phyloP scores from a whole-genome alignment of 192 early-diverging fungal species.

The Dispira parvispora region DNA sequence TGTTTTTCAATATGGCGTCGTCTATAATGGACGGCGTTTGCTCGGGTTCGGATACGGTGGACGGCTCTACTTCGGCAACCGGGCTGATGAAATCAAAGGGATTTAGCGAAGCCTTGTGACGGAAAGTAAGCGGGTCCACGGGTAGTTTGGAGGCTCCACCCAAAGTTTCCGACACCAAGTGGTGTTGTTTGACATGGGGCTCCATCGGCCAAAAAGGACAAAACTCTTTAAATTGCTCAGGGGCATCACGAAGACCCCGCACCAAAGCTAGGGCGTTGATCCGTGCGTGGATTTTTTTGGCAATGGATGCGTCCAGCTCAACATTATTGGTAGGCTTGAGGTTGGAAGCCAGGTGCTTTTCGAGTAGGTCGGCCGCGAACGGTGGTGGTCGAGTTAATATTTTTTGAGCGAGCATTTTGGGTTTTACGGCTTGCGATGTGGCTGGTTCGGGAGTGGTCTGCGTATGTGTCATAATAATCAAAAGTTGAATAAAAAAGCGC shows the following conservation, averaged over 20 bases:
- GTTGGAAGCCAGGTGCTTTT: no score
- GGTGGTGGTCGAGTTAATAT: no score
- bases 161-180: not conserved
- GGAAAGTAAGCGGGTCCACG: constrained; percentile 3
- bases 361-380: no score
- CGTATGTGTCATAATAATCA: no score
- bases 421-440: no score
- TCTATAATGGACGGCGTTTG: no score
- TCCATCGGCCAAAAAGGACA: not conserved
- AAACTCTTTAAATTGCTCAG: constrained; percentile 2
- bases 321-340: no score
- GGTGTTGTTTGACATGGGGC: not conserved
- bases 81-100: not conserved
- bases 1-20: not conserved
- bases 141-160: not conserved
- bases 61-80: not conserved
- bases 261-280: constrained; percentile 4
- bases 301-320: no score
- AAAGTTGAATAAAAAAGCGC: no score
- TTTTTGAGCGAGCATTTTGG: no score
- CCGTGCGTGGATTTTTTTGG: not conserved
- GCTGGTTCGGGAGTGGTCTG: no score
- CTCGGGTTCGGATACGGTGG: not conserved
- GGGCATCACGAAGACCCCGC: not conserved
- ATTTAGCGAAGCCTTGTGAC: not conserved